phyloP scores from a whole-genome alignment of 1,139 yeast genomes.

The Sugiyamaella paludigena region DNA sequence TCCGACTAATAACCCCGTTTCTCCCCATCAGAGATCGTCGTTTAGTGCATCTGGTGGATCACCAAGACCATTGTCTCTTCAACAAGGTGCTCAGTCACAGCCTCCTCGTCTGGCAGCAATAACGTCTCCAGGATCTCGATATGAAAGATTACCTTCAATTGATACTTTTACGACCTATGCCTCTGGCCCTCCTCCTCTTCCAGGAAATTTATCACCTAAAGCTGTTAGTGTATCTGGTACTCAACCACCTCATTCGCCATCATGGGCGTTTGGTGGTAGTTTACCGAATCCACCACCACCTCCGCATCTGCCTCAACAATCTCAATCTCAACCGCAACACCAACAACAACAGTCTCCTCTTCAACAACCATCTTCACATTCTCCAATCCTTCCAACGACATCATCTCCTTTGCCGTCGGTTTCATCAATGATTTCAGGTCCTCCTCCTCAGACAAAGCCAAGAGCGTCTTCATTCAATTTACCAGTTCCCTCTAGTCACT shows the following conservation, averaged over 20 bases:
- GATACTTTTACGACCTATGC: constrained; percentile 26
- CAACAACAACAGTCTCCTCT: background rate
- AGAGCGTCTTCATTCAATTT: constrained; percentile 16
- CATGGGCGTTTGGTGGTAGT: constrained; percentile 17
- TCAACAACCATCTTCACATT: background rate
- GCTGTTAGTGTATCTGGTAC: too few relatives aligned
- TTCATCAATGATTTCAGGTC: constrained; percentile 3
- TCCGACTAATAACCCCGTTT: constrained; percentile 21
- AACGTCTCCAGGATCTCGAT: constrained; percentile 13
- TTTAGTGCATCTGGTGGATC: constrained; percentile 2
- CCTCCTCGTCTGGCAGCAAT: constrained; percentile 11
- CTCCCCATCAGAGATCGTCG: constrained; percentile 10
- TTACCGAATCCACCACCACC: constrained; percentile 14
- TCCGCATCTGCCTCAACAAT: constrained; percentile 9
- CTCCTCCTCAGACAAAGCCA: constrained; percentile 9
- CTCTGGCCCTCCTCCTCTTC: constrained; percentile 11
- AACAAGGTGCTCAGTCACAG: constrained; percentile 4
- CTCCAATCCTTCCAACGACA: constrained; percentile 9
- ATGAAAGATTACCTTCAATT: constrained; percentile 32
- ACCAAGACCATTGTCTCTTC: background rate
- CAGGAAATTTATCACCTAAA: constrained; percentile 9
- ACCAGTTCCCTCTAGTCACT: constrained; percentile 8
- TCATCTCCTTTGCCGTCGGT: constrained; percentile 1
- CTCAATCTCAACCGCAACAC: constrained; percentile 6
- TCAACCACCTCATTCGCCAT: constrained; percentile 10